Percentiles rank a stretch among this genome's conserved stretches.
Evolutionary conservation across 805 yeast species (phyloP).

Genomic region (Clavispora asparagi): DNA sequence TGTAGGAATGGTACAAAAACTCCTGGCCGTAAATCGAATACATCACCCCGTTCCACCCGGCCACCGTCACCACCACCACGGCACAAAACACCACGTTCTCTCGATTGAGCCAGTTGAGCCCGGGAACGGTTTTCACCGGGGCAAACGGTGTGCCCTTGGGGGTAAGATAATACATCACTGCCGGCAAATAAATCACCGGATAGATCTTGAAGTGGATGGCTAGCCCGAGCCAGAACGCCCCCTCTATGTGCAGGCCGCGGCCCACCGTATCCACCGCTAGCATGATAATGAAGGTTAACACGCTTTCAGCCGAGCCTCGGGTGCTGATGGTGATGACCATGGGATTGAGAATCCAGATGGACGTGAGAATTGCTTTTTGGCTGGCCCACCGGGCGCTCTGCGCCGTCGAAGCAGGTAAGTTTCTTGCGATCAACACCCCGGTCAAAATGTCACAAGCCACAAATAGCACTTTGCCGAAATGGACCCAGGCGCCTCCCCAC

Average conservation of each 20-base stretch:
- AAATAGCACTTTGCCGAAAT: slow-evolving; percentile 78
- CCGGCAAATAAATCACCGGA: slow-evolving; percentile 83
- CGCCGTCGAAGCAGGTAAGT: background rate
- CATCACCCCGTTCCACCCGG: slow-evolving; percentile 52
- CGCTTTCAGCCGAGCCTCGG: slow-evolving; percentile 89
- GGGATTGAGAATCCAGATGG: slow-evolving; percentile 88
- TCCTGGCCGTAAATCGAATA: slow-evolving; percentile 66
- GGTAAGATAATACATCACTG: slow-evolving; percentile 47
- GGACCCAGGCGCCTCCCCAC: slow-evolving; percentile 33
- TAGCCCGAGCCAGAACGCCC: slow-evolving; percentile 56
- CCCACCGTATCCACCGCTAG: slow-evolving; percentile 33
- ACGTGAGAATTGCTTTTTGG: slow-evolving; percentile 40
- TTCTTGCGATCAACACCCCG: slow-evolving; percentile 46
- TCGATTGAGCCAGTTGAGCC: slow-evolving; percentile 36
- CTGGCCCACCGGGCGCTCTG: slow-evolving; percentile 7
- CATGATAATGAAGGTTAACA: slow-evolving; percentile 74
- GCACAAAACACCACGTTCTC: slow-evolving; percentile 22
- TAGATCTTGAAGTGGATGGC: slow-evolving; percentile 88
- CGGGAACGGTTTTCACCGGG: slow-evolving; percentile 16
- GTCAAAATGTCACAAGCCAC: slow-evolving; percentile 75
- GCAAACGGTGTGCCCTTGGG: slow-evolving; percentile 17
- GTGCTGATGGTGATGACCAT: slow-evolving; percentile 92
- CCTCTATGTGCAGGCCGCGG: slow-evolving; percentile 15
- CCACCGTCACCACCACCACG: slow-evolving; percentile 32
- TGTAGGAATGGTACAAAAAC: slow-evolving; percentile 69